Evolutionary conservation across 1,139 yeast genomes (phyloP).

Genomic region (Meyerozyma carpophila): DNA sequence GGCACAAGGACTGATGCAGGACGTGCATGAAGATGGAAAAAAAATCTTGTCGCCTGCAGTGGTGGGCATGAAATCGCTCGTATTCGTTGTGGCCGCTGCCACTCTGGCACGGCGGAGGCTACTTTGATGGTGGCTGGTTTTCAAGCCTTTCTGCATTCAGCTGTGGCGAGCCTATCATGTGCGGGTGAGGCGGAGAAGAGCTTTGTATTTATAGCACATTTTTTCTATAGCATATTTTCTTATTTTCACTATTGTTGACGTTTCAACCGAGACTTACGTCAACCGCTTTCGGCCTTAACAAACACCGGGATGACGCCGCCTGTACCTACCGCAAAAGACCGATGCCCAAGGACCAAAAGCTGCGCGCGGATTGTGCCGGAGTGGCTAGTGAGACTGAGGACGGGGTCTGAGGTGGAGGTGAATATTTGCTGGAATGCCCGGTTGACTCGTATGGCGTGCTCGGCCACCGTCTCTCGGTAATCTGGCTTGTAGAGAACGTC

Average conservation of each 20-base stretch:
- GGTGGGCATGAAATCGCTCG: too few relatives aligned
- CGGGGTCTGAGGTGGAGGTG: constrained; percentile 15
- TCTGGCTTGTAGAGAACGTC: constrained; percentile 35
- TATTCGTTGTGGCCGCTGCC: too few relatives aligned
- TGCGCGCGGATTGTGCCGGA: constrained; percentile 39
- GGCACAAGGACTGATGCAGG: too few relatives aligned
- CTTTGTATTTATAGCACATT: background rate
- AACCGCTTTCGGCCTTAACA: constrained; percentile 21
- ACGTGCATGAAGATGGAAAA: too few relatives aligned
- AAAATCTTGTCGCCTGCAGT: too few relatives aligned
- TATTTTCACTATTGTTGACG: background rate
- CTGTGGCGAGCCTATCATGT: too few relatives aligned
- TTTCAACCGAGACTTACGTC: background rate
- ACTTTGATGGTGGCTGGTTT: too few relatives aligned
- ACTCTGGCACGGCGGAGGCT: too few relatives aligned
- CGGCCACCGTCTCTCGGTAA: constrained; percentile 35
- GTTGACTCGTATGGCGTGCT: constrained; percentile 36
- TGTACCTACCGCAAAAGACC: constrained; percentile 38
- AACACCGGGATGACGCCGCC: constrained; percentile 43
- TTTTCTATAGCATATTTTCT: background rate
- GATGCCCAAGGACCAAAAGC: constrained; percentile 35
- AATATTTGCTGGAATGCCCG: constrained; percentile 33
- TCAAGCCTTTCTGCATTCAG: too few relatives aligned
- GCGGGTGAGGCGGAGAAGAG: too few relatives aligned
- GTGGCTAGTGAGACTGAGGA: constrained; percentile 31